Base-by-base conservation (phyloP, 2,329 filamentous ascomycete species). In the Pseudocercospora cruenta region DNA sequence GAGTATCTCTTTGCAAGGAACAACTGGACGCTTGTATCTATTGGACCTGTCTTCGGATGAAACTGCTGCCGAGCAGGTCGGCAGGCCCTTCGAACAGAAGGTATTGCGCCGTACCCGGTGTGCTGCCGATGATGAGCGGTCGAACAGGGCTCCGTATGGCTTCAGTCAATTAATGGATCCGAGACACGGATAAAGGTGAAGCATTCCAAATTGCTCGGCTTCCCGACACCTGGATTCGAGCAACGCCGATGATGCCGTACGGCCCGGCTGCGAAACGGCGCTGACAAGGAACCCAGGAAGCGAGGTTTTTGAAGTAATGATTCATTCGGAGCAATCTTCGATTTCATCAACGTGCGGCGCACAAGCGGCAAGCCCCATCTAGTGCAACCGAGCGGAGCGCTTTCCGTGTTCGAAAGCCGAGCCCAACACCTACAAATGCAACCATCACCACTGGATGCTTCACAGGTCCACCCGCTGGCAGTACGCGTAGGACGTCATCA, bases 291-390 rank as follows among this genome's bases (percentile, higher is more conserved):
- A 31, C 12, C 24, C 22, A 24, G 26, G 51, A 55, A 55, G 51
- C 16, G 24, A 26, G 26, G 10, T 26, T n/a, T 5, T 43, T 36
- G 55, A 21, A 39, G 55, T 14, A 36, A 36, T 9, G 33, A 31
- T n/a, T 33, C 31, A 21, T 4, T 24, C 31, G 53, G 53, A 57
- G 16, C n/a, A n/a, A 58, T 39, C 16, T 58, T 43, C 28, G 33
- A 58, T 58, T 58, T 39, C 51, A 55, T 58, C 55, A 58, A 58
- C 33, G 55, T 58, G 55, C 55, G 55, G 55, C 55, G 16, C 55
- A 55, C 26, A 21, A 22, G 47, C 47, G 16, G 39, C 39, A 43
- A 43, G 39, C 16, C 39, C 39, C 19, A 43, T 19, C 47, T 51
- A 22, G 47, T 51, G 47, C 14, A 14, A 51, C 47, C 47, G 47